These are phyloP conservation scores for Globisporangium apiculatum DNA, from an alignment of 352 stramenopile genomes.

Conservation along the genomic window DNA sequence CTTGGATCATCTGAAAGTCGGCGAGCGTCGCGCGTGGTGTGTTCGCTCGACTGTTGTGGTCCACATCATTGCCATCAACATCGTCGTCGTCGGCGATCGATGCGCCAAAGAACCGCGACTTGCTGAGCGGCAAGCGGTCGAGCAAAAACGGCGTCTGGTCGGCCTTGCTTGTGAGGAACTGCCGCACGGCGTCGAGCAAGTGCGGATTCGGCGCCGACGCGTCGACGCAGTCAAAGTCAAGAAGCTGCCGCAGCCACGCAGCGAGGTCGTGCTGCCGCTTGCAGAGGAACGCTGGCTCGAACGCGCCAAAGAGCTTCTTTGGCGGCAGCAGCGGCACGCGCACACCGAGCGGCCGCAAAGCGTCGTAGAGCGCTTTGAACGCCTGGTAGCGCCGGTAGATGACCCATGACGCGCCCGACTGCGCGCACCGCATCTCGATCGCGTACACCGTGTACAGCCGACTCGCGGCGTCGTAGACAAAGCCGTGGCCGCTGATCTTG, in stretches of 20 bases:
- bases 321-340: conserved; percentile 70
- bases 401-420: conserved; percentile 68
- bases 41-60: no score
- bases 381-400: conserved; percentile 84
- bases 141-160: conserved; percentile 76
- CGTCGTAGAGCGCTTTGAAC: conserved; percentile 74
- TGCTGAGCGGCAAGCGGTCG: conserved; percentile 50
- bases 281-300: conserved; percentile 73
- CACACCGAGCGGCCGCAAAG: conserved; percentile 50
- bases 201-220: conserved; percentile 70
- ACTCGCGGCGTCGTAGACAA: conserved; percentile 64
- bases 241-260: conserved; percentile 54
- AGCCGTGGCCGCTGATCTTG: conserved; percentile 67
- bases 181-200: conserved; percentile 65
- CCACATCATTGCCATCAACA: conserved; percentile 14
- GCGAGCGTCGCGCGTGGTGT: conserved; percentile 34
- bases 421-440: conserved; percentile 69
- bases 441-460: conserved; percentile 79
- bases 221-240: conserved; percentile 71
- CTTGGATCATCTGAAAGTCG: conserved; percentile 82
- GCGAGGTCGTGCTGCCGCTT: conserved; percentile 68
- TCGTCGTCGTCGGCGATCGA: conserved; percentile 53
- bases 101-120: conserved; percentile 63
- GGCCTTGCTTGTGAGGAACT: conserved; percentile 76
- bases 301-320: conserved; percentile 80